Evolutionary conservation across 2,329 filamentous ascomycete species (phyloP), one percentile per base, ranked within the genome.

Genomic region (Magnaporthiopsis poae): DNA sequence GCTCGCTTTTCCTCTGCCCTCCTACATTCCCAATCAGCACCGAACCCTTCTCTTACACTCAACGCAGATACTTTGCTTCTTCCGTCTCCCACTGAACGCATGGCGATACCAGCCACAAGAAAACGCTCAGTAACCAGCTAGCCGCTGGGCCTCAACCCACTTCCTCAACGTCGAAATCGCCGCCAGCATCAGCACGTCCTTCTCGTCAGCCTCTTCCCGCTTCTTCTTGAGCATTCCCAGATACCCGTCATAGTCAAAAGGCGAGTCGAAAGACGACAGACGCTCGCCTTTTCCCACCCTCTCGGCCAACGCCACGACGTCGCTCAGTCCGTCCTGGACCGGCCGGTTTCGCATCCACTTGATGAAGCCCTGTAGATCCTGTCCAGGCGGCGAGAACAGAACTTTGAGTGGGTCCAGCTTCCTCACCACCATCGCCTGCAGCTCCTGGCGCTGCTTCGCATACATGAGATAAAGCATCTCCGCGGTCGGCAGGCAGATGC

Each of bases 221-320:
- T 36, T 61, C 56, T 65, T 65, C 36, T 36, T 65, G 59, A 65
- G 39, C 64, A 65, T 65, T 4, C 35, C 59, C n/a, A 62, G 21
- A 36, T 65, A 65, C 27, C 64, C 61, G 25, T 65, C 64, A 9
- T 46, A 65, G 60, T 65, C 64, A 65, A 65, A 65, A 60, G 56
- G 25, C 33, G 63, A 13, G 11, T 39, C 36, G 5, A 39, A 39
- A 2, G 11, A 27, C 25, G 60, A 31, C 18, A 33, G 21, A n/a
- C 31, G 13, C 13, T 12, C 35, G 21, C 61, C 61, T n/a, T 15
- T 29, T 5, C 1, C 60, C 25, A 25, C n/a, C 60, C 25, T 31
- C 25, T 25, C 29, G 5, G 64, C 64, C 15, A 65, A 33, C 29
- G 33, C 18, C 31, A 31, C 64, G 1, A 65, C 18, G 3, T 65